phyloP scores from a whole-genome alignment of 2,329 filamentous ascomycete species.

The Diaporthe destruens region DNA sequence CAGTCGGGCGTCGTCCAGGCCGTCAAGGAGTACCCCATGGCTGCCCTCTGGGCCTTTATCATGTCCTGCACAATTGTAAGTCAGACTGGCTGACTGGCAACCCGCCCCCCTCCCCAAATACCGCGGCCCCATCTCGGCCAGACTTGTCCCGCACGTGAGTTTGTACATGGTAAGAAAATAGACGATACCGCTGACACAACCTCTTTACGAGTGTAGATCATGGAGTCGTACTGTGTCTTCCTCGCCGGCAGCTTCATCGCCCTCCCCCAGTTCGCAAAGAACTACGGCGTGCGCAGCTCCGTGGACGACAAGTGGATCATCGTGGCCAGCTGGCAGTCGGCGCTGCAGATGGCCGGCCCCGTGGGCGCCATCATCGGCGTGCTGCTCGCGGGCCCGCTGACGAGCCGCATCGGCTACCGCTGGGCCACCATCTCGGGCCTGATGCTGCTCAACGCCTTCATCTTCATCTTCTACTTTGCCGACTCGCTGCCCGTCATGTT shows the following conservation, averaged over 20 bases:
- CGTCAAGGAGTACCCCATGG: constrained; percentile 52
- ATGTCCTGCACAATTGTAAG: constrained; percentile 58
- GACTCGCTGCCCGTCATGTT: constrained; percentile 60
- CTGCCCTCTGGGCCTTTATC: constrained; percentile 55
- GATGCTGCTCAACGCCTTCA: constrained; percentile 69
- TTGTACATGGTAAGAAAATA: background rate
- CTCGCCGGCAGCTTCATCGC: constrained; percentile 71
- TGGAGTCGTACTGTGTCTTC: constrained; percentile 75
- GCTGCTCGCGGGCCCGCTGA: constrained; percentile 71
- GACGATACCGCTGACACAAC: constrained; percentile 41
- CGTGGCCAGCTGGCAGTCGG: constrained; percentile 67
- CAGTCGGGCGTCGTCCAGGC: constrained; percentile 53
- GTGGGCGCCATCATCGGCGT: constrained; percentile 72
- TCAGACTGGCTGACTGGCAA: too few relatives aligned
- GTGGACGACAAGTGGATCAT: constrained; percentile 54
- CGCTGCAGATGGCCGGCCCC: constrained; percentile 67
- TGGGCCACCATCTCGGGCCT: constrained; percentile 68
- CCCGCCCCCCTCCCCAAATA: too few relatives aligned
- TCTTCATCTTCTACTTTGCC: constrained; percentile 65
- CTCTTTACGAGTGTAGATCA: constrained; percentile 61
- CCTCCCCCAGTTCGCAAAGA: constrained; percentile 57
- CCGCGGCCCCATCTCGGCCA: background rate
- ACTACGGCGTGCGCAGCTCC: constrained; percentile 59
- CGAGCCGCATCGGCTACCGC: constrained; percentile 69
- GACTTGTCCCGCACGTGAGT: too few relatives aligned